phyloP scores from a whole-genome alignment of 441 rosid genomes.

The Viola pubescens region DNA sequence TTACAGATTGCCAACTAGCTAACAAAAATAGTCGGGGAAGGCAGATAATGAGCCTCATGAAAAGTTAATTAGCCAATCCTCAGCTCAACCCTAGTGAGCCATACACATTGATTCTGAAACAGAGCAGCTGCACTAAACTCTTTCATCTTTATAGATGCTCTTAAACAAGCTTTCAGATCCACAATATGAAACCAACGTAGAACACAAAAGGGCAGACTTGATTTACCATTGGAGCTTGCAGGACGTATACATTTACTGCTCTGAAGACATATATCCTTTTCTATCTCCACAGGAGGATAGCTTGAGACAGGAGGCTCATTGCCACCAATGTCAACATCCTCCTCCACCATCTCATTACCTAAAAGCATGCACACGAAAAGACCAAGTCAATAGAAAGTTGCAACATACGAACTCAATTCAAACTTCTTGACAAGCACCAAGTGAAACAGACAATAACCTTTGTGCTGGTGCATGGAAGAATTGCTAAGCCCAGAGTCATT shows the following conservation, averaged over 20 bases:
- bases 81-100: no score
- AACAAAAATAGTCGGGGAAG: no score
- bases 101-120: slow-evolving; percentile 1
- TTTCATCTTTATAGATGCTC: neutral
- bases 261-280: slow-evolving; percentile 34
- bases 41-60: no score
- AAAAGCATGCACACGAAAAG: slow-evolving; percentile 11
- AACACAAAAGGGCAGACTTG: slow-evolving; percentile 1
- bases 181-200: neutral
- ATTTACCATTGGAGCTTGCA: slow-evolving; percentile 46
- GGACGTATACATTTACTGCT: slow-evolving; percentile 26
- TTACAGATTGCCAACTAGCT: no score
- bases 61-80: no score
- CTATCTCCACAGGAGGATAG: slow-evolving; percentile 51
- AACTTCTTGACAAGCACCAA: slow-evolving; percentile 3
- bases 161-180: neutral
- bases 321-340: slow-evolving; percentile 75
- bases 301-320: slow-evolving; percentile 51
- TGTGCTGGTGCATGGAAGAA: slow-evolving; percentile 52
- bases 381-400: slow-evolving; percentile 1
- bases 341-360: slow-evolving; percentile 57
- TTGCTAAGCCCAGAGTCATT: slow-evolving; percentile 66
- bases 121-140: neutral
- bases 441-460: slow-evolving; percentile 37
- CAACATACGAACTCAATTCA: neutral